Evolutionary conservation across 768 basidiomycete genomes (phyloP).

Genomic region (Hemileccinum rubropunctum): DNA sequence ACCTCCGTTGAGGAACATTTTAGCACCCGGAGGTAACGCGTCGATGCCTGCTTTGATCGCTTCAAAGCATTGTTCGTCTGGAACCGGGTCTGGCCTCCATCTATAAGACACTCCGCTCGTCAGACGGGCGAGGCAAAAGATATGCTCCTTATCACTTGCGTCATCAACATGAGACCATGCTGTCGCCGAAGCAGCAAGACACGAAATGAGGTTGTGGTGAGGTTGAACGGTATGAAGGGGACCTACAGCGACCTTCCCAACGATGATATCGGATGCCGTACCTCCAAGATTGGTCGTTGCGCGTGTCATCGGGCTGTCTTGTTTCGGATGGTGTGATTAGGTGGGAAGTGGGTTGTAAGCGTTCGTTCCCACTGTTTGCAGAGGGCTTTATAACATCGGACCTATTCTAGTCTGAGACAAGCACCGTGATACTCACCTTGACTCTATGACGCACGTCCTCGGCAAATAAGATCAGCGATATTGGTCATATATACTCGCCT

Average conservation of each 20-base stretch:
- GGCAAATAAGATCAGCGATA: not conserved
- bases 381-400: not conserved
- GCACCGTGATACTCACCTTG: not conserved
- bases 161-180: slow-evolving; percentile 35
- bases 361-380: not conserved
- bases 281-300: slow-evolving; percentile 37
- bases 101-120: not conserved
- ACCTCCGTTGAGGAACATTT: slow-evolving; percentile 54
- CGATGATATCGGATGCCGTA: slow-evolving; percentile 34
- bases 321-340: not conserved
- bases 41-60: slow-evolving; percentile 41
- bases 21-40: slow-evolving; percentile 40
- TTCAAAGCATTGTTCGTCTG: slow-evolving; percentile 40
- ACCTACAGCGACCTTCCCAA: slow-evolving; percentile 40
- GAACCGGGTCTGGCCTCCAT: not conserved
- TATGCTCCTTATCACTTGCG: slow-evolving; percentile 28
- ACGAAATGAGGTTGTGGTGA: not conserved
- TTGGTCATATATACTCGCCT: not conserved
- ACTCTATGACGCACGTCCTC: not conserved
- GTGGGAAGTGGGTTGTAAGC: not conserved
- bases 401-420: not conserved
- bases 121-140: not conserved
- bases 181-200: not conserved
- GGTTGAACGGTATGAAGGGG: not conserved
- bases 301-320: slow-evolving; percentile 24